Base-by-base conservation (phyloP, 805 yeast species). In the Ogataea glucozyma region DNA sequence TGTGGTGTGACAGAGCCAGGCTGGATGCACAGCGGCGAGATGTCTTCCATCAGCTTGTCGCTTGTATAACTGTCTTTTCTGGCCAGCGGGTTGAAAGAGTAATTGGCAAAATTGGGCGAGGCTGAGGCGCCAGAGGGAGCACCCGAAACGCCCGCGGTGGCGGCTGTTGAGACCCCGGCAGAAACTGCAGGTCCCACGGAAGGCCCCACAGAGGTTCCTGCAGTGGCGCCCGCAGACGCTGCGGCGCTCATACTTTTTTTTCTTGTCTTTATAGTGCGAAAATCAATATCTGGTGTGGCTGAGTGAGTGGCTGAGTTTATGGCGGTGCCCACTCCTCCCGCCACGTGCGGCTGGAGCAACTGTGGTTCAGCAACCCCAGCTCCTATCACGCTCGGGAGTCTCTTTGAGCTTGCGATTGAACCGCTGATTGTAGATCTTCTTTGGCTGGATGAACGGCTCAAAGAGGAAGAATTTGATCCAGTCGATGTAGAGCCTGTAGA, bases 351-450 rank as follows among this genome's bases (percentile, higher is more conserved):
- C 14, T 38, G 47, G 26, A 38, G 37, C n/a, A 39, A 26, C 26
- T 40, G 50, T 14, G 36, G 26, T 17, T 47, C 41, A 13, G 38
- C 18, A 12, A 41, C 40, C 11, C 39, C 46, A 9, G 35, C 33
- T 6, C 41, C 31, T 7, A 52, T 44, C 14, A 47, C 39, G 20
- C 52, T 45, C 3, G 58, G 54, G 9, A 43, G 44, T 14, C 64
- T 42, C 35, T 54, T 54, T 2, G 57, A 32, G 33, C 55, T 54
- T 4, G 60, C 57, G 3, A 48, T 46, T 2, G 57, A 45, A 8
- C 56, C 54, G 16, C 46, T 53, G 9, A 55, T 35, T 0, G 63
- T 58, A 3, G 58, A 48, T 11, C 65, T 44, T 43, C 66, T 49
- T 26, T 56, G 59, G 29, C 51, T 42, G n/a, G 52, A 47, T 10